phyloP scores from a whole-genome alignment of 2,329 filamentous ascomycete species.

The Ceratocystis huliohia region DNA sequence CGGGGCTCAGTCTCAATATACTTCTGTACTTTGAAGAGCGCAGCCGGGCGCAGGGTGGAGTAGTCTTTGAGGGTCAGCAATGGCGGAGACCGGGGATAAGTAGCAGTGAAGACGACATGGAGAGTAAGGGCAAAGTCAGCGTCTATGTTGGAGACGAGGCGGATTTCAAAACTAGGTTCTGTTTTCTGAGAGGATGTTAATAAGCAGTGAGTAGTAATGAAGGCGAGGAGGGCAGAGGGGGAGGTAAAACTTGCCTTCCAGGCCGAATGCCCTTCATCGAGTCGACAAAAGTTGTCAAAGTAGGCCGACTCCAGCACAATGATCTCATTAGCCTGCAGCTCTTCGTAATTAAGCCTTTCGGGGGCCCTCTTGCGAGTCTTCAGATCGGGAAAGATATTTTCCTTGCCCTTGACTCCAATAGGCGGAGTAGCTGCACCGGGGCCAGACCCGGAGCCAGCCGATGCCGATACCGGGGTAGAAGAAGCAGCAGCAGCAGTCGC shows the following conservation, averaged over 20 bases:
- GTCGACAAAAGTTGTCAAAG: constrained; percentile 70
- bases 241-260: constrained; percentile 56
- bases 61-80: constrained; percentile 55
- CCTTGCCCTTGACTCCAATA: background rate
- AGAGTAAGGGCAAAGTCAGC: constrained; percentile 58
- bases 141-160: constrained; percentile 60
- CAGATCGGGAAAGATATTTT: constrained; percentile 36
- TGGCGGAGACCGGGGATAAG: constrained; percentile 77
- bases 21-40: constrained; percentile 56
- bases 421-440: background rate
- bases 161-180: constrained; percentile 71
- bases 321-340: constrained; percentile 78
- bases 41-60: constrained; percentile 53
- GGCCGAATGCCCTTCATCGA: constrained; percentile 56
- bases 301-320: constrained; percentile 80
- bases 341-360: constrained; percentile 55
- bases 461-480: background rate
- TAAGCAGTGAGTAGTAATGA: constrained; percentile 20
- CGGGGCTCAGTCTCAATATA: constrained; percentile 47
- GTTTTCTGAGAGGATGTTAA: constrained; percentile 44
- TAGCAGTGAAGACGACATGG: constrained; percentile 72
- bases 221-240: constrained; percentile 12
- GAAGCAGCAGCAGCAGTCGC: too few relatives aligned
- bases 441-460: background rate
- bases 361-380: constrained; percentile 32